Evolutionary conservation across 139 green algal species (phyloP), one percentile per base, ranked within the genome.

Genomic region (Chlamydomonas sp.): DNA sequence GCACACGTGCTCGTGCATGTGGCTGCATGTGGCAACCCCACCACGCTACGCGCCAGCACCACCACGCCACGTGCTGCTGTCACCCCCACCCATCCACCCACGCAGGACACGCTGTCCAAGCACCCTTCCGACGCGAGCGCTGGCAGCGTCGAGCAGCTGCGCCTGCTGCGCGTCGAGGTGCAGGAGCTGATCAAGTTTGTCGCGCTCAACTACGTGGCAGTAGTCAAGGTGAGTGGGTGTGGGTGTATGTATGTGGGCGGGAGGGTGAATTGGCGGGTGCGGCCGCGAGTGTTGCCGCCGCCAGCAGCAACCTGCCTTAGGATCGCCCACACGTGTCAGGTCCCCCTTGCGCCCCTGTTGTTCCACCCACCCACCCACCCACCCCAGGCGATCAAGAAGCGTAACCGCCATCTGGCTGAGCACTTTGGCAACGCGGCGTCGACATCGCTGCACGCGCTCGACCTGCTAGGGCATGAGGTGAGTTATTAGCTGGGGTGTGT

Each of bases 351-450:
- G 24, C 54, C 54, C 3, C 58, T 65, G 67, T 43, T 76, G 28
- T 38, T 74, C 22, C 59, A n/a, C n/a, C n/a, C n/a, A n/a, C n/a
- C n/a, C n/a, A n/a, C n/a, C n/a, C n/a, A n/a, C n/a, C n/a, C n/a
- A n/a, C n/a, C n/a, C n/a, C n/a, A n/a, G n/a, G 82, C 83, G 0
- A 83, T 86, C 39, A 96, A 96, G 78, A 96, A 96, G 83, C 73
- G 88, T 34, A 94, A 95, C 79, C 64, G 85, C 3, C 83, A 90
- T 60, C 75, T 90, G 59, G 58, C 74, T 36, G 65, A 82, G 57
- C 20, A 31, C 39, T 79, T 79, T 68, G 72, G 72, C 8, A 26
- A 35, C 2, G 36, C 50, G n/a, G 62, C 62, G 47, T 74, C 37
- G 63, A 77, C 59, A 30, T 70, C 70, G 5, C 77, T 85, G 39